These are phyloP conservation scores for Corymbia maculata DNA, from an alignment of 345 rosid genomes.

Conservation along the genomic window DNA sequence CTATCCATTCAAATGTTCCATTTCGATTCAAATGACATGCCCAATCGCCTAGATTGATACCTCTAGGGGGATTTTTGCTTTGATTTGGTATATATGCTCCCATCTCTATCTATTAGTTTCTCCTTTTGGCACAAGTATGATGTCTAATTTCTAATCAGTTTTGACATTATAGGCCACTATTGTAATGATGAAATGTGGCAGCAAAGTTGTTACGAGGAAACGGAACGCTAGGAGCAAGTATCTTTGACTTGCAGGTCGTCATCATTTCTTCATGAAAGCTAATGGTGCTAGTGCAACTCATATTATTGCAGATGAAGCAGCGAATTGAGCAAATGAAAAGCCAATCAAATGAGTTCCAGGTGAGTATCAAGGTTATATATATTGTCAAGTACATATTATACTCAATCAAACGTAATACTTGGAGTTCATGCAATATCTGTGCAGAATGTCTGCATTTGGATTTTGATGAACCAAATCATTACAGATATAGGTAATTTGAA, in stretches of 20 bases:
- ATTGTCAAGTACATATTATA: background rate
- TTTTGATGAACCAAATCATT: background rate
- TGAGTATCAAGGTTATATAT: constrained; percentile 4
- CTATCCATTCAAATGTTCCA: background rate
- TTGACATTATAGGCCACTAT: background rate
- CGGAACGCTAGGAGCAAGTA: background rate
- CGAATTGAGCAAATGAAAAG: constrained; percentile 9
- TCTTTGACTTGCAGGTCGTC: background rate
- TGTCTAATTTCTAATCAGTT: background rate
- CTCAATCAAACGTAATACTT: background rate
- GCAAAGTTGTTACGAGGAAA: background rate
- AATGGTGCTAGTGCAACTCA: background rate
- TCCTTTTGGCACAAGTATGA: background rate
- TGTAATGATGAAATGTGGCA: background rate
- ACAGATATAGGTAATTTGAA: background rate
- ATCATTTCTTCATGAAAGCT: background rate
- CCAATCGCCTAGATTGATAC: background rate
- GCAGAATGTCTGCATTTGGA: background rate
- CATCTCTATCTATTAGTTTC: background rate
- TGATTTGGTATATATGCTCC: background rate
- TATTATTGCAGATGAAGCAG: constrained; percentile 40
- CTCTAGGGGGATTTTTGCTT: background rate
- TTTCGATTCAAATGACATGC: background rate
- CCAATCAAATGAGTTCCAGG: constrained; percentile 40
- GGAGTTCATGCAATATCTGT: background rate